phyloP scores from a whole-genome alignment of 306 rosid species.

The Alnus rubra region DNA sequence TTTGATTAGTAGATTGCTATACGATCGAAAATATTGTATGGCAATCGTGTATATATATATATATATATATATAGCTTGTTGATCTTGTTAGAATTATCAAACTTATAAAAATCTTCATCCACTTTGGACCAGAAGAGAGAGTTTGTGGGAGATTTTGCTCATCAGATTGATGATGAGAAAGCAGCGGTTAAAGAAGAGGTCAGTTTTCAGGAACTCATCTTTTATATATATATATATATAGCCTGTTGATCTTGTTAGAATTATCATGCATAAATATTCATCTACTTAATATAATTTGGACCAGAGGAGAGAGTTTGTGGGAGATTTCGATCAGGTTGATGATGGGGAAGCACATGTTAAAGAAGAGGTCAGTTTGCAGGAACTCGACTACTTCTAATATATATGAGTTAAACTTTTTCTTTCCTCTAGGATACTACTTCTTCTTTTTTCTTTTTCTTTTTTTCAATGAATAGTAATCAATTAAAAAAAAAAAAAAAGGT shows the following conservation, averaged over 20 bases:
- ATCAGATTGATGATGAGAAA: conserved; percentile 9
- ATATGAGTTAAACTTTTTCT: neutral
- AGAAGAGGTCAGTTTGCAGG: conserved; percentile 23
- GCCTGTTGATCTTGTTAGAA: neutral
- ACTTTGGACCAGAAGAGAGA: conserved; percentile 27
- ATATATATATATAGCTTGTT: neutral
- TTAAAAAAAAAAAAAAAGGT: too few species aligned
- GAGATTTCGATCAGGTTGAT: conserved; percentile 4
- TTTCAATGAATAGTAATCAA: too few species aligned
- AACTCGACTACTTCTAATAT: too few species aligned
- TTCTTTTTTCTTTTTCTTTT: too few species aligned
- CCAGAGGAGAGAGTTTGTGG: conserved; percentile 29
- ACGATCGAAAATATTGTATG: too few species aligned
- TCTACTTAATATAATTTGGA: neutral
- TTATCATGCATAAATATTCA: neutral
- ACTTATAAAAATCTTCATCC: neutral
- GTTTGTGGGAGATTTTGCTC: conserved; percentile 6
- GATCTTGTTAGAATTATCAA: neutral
- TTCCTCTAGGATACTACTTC: neutral
- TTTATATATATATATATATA: neutral
- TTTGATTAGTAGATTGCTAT: too few species aligned
- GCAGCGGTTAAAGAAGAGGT: conserved; percentile 27
- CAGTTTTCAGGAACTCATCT: neutral
- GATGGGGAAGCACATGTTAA: conserved; percentile 15
- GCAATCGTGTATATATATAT: neutral